Conservation (phyloP, 176 grass and related monocot species). For the Melocanna baccifera region DNA sequence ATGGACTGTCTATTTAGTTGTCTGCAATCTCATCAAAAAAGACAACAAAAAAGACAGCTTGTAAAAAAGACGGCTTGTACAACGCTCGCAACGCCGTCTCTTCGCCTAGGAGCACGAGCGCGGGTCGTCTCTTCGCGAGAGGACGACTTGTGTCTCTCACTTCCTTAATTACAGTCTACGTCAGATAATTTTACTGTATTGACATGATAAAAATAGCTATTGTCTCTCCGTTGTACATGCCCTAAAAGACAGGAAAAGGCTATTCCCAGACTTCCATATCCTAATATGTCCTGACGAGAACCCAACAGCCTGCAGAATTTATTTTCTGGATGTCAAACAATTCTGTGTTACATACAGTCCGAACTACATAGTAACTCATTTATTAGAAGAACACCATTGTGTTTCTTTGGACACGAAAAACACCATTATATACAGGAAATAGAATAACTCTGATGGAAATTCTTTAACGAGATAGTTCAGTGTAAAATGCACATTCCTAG, state of each 20-base stretch:
- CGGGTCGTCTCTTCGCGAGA: too few species aligned
- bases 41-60: too few species aligned
- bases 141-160: too few species aligned
- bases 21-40: too few species aligned
- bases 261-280: conserved; percentile 90
- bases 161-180: too few species aligned
- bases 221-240: too few species aligned
- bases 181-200: too few species aligned
- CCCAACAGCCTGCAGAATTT: conserved; percentile 64
- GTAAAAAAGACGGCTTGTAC: too few species aligned
- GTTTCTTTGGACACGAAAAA: conserved; percentile 22
- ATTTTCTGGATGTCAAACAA: conserved; percentile 42
- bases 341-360: conserved; percentile 16
- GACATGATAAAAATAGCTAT: too few species aligned
- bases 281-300: conserved; percentile 78
- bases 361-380: neutral
- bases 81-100: too few species aligned
- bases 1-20: too few species aligned
- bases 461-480: neutral
- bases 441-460: neutral
- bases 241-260: conserved; percentile 65
- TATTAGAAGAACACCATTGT: conserved; percentile 16
- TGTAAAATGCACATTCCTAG: conserved; percentile 4
- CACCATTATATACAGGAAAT: conserved; percentile 1
- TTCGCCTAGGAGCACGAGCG: too few species aligned